Conservation (phyloP, 495 filamentous ascomycete species). For the Aspergillus mulundensis region DNA sequence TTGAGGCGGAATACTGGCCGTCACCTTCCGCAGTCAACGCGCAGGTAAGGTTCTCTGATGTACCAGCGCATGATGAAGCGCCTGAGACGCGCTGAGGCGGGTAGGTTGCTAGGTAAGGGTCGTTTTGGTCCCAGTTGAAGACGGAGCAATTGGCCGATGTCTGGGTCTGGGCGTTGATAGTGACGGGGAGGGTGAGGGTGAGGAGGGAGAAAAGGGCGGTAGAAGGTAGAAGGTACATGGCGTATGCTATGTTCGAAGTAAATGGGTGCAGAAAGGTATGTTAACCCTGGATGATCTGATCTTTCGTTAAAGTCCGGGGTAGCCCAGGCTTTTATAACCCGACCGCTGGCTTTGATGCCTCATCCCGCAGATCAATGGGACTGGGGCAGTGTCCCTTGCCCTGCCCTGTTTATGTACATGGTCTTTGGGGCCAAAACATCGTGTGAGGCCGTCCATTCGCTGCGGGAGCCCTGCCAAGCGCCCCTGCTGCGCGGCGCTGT, state of each 20-base stretch:
- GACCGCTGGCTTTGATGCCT: too few species aligned
- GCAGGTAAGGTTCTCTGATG: constrained; percentile 2
- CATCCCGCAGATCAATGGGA: too few species aligned
- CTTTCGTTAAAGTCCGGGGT: too few species aligned
- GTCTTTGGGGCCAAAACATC: neutral
- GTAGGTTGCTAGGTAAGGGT: neutral
- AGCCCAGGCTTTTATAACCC: too few species aligned
- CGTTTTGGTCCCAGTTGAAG: constrained; percentile 11
- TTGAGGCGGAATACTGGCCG: neutral
- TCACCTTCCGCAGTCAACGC: constrained; percentile 3
- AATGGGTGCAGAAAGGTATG: too few species aligned
- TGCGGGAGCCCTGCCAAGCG: too few species aligned
- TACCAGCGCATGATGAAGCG: constrained; percentile 1
- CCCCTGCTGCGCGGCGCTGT: too few species aligned
- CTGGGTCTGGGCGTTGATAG: neutral
- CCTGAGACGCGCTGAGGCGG: constrained; percentile 5
- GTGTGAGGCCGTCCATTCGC: too few species aligned
- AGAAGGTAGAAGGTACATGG: neutral
- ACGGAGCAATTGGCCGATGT: constrained; percentile 4
- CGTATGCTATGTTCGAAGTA: neutral
- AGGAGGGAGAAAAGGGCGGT: neutral
- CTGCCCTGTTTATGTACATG: neutral
- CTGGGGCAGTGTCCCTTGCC: too few species aligned
- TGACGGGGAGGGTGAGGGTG: neutral
- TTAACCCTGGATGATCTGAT: too few species aligned